A percentile compares a stretch with the other conserved stretches of the same genome.
These are phyloP conservation scores for Chrysoporthe austroafricana DNA, from an alignment of 2,329 filamentous ascomycete species.

Conservation along the genomic window DNA sequence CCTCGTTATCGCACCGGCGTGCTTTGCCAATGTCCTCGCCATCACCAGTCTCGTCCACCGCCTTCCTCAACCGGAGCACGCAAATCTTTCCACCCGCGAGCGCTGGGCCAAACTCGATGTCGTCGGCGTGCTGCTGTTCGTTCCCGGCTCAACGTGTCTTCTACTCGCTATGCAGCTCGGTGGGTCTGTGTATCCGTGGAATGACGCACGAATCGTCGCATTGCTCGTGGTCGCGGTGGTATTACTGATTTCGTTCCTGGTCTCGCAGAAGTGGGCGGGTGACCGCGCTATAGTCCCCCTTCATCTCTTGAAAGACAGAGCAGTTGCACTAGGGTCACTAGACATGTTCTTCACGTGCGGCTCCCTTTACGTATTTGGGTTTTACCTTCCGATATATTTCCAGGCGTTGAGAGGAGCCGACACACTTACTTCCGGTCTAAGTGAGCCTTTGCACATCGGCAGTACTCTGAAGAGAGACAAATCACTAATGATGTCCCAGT, in stretches of 20 bases:
- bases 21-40: not conserved
- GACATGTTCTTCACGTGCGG: slow-evolving; percentile 54
- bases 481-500: slow-evolving; percentile 31
- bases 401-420: slow-evolving; percentile 56
- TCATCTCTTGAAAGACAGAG: slow-evolving; percentile 49
- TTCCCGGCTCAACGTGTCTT: not conserved
- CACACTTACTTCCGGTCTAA: slow-evolving; percentile 58
- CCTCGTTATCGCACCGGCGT: slow-evolving; percentile 6
- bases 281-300: slow-evolving; percentile 54
- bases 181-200: not conserved
- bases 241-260: slow-evolving; percentile 51
- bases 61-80: not conserved
- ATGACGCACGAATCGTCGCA: not conserved
- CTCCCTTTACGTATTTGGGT: slow-evolving; percentile 55
- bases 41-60: not conserved
- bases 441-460: not conserved
- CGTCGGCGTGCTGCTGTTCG: not conserved
- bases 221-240: slow-evolving; percentile 33
- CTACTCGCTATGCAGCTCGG: not conserved
- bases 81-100: not conserved
- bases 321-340: slow-evolving; percentile 40
- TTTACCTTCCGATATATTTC: slow-evolving; percentile 58
- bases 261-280: slow-evolving; percentile 47
- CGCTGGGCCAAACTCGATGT: not conserved
- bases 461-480: not conserved